Conservation (phyloP, 768 basidiomycete genomes). For the Leccinum variicolor region DNA sequence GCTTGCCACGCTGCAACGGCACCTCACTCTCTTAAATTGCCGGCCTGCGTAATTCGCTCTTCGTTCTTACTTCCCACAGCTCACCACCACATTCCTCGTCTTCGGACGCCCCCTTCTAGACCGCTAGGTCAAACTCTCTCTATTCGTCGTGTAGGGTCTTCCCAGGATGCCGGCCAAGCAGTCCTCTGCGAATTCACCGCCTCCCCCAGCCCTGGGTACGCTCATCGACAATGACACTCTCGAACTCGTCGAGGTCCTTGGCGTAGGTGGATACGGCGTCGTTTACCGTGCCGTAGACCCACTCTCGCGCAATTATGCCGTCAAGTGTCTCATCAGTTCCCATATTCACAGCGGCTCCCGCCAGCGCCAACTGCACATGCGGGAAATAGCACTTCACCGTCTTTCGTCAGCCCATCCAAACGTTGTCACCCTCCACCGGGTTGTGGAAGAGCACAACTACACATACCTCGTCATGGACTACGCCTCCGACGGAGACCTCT, state of each 20-base stretch:
- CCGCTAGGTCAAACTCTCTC: constrained; percentile 21
- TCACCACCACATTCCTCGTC: constrained; percentile 20
- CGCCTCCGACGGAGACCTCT: constrained; percentile 87
- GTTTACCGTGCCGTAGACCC: constrained; percentile 84
- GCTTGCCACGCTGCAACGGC: constrained; percentile 34
- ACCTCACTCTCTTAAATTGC: constrained; percentile 32
- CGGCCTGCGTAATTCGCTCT: constrained; percentile 18
- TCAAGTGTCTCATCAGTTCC: constrained; percentile 81
- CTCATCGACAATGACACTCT: constrained; percentile 80
- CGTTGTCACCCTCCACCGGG: constrained; percentile 86
- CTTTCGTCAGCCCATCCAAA: constrained; percentile 71
- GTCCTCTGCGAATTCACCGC: constrained; percentile 39
- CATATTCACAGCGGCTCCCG: constrained; percentile 42
- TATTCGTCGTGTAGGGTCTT: constrained; percentile 13
- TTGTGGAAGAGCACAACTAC: constrained; percentile 76
- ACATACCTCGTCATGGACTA: constrained; percentile 95
- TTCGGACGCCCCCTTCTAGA: constrained; percentile 20
- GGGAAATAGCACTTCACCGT: constrained; percentile 83
- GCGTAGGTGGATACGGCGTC: constrained; percentile 92
- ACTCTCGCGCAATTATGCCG: constrained; percentile 65
- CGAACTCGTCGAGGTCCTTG: constrained; percentile 82
- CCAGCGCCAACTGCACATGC: constrained; percentile 74
- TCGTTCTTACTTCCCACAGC: constrained; percentile 26
- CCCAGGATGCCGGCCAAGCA: constrained; percentile 32
- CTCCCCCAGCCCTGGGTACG: constrained; percentile 60